Conservation (phyloP, 208 protist genomes). For the Sergeia podlipaevii region DNA sequence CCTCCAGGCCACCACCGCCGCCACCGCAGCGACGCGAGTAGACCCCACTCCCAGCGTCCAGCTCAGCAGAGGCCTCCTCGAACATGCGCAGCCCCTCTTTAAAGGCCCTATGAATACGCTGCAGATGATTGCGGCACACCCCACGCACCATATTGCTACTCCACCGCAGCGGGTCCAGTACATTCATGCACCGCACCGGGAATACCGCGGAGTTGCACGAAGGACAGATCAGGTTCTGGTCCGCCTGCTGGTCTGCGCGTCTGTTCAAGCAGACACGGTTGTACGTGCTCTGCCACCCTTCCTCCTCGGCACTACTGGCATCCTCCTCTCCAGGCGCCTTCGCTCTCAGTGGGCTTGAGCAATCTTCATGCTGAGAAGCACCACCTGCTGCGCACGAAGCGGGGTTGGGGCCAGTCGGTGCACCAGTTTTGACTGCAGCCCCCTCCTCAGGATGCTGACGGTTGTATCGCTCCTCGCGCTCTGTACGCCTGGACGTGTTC, state of each 20-base stretch:
- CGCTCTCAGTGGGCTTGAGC: no score
- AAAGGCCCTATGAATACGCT: constrained; percentile 73
- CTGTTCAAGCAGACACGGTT: constrained; percentile 24
- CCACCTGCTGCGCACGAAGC: not conserved
- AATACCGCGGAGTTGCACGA: constrained; percentile 70
- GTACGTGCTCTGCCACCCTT: not conserved
- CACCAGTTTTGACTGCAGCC: not conserved
- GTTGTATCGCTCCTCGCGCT: constrained; percentile 22
- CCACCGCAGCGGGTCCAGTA: constrained; percentile 90
- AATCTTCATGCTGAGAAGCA: no score
- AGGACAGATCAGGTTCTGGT: constrained; percentile 43
- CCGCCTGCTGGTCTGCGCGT: constrained; percentile 22
- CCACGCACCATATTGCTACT: constrained; percentile 88
- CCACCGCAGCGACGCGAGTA: not conserved
- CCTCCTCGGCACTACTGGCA: no score
- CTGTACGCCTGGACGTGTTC: constrained; percentile 29
- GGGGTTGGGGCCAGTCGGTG: not conserved
- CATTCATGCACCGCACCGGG: constrained; percentile 84
- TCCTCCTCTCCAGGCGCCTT: no score
- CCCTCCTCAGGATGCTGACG: not conserved
- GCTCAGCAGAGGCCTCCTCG: constrained; percentile 29
- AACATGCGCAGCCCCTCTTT: constrained; percentile 52
- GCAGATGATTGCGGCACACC: constrained; percentile 79
- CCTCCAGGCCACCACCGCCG: no score
- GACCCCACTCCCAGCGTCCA: constrained; percentile 6